Conservation (phyloP, 2,329 filamentous ascomycete species). For the Colletotrichum sp. region DNA sequence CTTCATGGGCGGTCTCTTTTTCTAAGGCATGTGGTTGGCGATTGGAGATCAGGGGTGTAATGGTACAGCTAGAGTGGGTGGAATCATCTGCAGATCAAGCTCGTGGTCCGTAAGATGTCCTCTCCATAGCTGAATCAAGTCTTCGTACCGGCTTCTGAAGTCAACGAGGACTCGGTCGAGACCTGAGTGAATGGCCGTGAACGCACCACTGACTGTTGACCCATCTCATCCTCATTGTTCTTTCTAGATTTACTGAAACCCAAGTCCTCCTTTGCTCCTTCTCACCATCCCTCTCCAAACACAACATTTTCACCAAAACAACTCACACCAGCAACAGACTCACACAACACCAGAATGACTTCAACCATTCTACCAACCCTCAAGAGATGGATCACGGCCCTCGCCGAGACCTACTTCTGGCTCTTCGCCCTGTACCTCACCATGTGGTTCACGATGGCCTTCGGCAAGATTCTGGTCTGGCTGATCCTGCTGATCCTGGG, state of each 20-base stretch:
- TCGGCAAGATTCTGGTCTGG: neutral
- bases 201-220: neutral
- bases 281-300: neutral
- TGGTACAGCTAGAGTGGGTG: neutral
- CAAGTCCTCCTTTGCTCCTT: neutral
- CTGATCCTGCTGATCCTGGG: neutral
- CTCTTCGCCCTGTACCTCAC: neutral
- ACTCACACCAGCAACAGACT: neutral
- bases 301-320: neutral
- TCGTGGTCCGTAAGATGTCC: neutral
- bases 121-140: neutral
- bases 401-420: neutral
- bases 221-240: neutral
- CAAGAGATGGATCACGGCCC: neutral
- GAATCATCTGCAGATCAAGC: accelerated
- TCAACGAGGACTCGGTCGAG: neutral
- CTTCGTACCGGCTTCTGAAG: neutral
- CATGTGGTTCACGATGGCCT: neutral
- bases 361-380: neutral
- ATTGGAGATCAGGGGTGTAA: neutral
- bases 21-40: neutral
- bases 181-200: neutral
- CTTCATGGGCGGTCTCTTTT: neutral
- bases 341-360: neutral
- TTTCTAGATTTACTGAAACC: neutral